These are phyloP conservation scores for Bipolaris zeicola DNA, from an alignment of 2,329 filamentous ascomycete species.

Conservation along the genomic window DNA sequence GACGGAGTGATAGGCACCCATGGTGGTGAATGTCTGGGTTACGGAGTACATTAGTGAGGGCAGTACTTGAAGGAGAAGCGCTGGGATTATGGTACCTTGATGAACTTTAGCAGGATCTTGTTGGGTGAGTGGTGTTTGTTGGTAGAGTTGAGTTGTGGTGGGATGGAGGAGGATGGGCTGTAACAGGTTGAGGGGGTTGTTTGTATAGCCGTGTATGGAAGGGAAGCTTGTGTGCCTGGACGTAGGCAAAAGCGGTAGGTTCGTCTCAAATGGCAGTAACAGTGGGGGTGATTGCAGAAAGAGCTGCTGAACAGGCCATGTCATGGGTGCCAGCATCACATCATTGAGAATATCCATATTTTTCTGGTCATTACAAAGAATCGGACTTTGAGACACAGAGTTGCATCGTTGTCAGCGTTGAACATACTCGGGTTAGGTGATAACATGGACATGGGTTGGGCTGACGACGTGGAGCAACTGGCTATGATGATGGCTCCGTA, in stretches of 20 bases:
- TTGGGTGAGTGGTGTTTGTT: not conserved
- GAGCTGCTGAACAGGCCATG: not conserved
- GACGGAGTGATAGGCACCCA: too few species aligned
- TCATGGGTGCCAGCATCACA: conserved; percentile 5
- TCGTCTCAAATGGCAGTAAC: not conserved
- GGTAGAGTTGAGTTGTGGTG: not conserved
- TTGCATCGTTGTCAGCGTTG: conserved; percentile 34
- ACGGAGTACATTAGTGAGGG: not conserved
- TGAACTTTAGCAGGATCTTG: not conserved
- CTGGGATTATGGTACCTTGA: not conserved
- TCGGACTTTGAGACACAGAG: conserved; percentile 30
- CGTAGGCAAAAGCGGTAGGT: not conserved
- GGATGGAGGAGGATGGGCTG: not conserved
- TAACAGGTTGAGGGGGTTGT: too few species aligned
- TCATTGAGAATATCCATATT: conserved; percentile 36
- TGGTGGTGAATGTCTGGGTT: not conserved
- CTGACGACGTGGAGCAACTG: not conserved
- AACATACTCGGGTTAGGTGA: conserved; percentile 18
- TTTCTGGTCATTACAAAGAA: conserved; percentile 30
- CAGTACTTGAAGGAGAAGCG: not conserved
- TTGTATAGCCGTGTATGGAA: too few species aligned
- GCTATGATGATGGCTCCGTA: not conserved
- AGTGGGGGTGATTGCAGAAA: not conserved
- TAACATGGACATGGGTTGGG: conserved; percentile 4
- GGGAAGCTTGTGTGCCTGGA: too few species aligned